These are phyloP conservation scores for Madurella mycetomatis DNA, from an alignment of 2,329 filamentous ascomycete species.

Conservation along the genomic window DNA sequence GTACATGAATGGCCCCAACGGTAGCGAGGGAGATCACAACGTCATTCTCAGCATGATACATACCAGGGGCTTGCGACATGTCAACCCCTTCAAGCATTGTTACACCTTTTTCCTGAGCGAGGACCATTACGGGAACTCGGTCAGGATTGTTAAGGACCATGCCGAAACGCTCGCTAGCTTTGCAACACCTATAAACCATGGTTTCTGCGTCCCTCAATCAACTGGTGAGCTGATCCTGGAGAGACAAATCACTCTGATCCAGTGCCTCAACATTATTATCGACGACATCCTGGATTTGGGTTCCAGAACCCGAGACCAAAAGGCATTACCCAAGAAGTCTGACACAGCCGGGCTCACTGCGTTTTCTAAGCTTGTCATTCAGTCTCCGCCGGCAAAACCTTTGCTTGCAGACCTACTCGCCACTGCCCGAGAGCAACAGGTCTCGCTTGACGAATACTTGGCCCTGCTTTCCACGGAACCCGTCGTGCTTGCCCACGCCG, in stretches of 20 bases:
- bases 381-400: conserved; percentile 26
- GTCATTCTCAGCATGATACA: conserved; percentile 35
- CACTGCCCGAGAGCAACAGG: conserved; percentile 33
- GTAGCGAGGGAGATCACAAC: conserved; percentile 32
- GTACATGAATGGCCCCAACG: conserved; percentile 7
- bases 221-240: conserved; percentile 36
- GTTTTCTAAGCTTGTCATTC: conserved; percentile 32
- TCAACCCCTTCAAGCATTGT: conserved; percentile 27
- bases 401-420: conserved; percentile 31
- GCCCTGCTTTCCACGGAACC: conserved; percentile 32
- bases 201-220: conserved; percentile 28
- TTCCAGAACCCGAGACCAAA: conserved; percentile 28
- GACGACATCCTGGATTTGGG: conserved; percentile 39
- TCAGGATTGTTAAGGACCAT: conserved; percentile 24
- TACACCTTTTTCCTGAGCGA: conserved; percentile 40
- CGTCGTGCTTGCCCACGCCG: conserved; percentile 30
- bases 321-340: conserved; percentile 29
- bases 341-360: conserved; percentile 28
- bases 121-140: conserved; percentile 37
- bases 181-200: conserved; percentile 20
- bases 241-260: conserved; percentile 36
- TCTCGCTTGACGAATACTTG: conserved; percentile 33
- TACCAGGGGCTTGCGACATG: conserved; percentile 31
- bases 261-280: conserved; percentile 38
- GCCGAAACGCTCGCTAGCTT: conserved; percentile 25